Evolutionary conservation across 768 basidiomycete genomes (phyloP).

Genomic region (Mycena indigotica): DNA sequence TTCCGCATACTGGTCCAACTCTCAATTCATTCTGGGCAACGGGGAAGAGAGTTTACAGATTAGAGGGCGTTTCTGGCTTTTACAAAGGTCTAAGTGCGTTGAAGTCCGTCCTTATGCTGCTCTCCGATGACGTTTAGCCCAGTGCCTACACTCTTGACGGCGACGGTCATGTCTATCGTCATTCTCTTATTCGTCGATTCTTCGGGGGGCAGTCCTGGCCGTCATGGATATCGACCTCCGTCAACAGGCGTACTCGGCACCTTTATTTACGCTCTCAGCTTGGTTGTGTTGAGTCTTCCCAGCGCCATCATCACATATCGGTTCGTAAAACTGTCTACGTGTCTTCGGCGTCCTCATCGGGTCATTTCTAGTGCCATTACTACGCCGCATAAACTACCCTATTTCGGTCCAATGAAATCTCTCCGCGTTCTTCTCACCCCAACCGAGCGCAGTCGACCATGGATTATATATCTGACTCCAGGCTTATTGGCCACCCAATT

Average conservation of each 20-base stretch:
- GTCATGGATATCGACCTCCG: slow-evolving; percentile 67
- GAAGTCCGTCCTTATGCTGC: no score
- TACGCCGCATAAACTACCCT: slow-evolving; percentile 77
- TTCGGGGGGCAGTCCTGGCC: slow-evolving; percentile 49
- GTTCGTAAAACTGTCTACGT: slow-evolving; percentile 21
- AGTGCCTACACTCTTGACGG: slow-evolving; percentile 52
- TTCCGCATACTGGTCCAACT: slow-evolving; percentile 78
- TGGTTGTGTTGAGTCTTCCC: slow-evolving; percentile 68
- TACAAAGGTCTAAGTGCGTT: slow-evolving; percentile 79
- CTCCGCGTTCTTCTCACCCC: slow-evolving; percentile 77
- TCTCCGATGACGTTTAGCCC: no score
- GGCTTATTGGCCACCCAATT: slow-evolving; percentile 67
- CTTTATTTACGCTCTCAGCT: slow-evolving; percentile 61
- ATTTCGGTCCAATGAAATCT: slow-evolving; percentile 56
- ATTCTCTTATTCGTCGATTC: slow-evolving; percentile 61
- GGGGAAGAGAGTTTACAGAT: slow-evolving; percentile 65
- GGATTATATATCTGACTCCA: slow-evolving; percentile 81
- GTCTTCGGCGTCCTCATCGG: neutral
- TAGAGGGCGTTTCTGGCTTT: slow-evolving; percentile 66
- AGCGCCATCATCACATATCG: slow-evolving; percentile 76
- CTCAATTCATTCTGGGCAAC: slow-evolving; percentile 76
- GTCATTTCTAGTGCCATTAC: slow-evolving; percentile 68
- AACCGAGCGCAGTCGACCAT: slow-evolving; percentile 76
- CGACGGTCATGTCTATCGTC: slow-evolving; percentile 57
- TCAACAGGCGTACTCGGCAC: slow-evolving; percentile 61